These are phyloP conservation scores for Trametes meyenii DNA, from an alignment of 768 basidiomycete genomes.

Conservation along the genomic window DNA sequence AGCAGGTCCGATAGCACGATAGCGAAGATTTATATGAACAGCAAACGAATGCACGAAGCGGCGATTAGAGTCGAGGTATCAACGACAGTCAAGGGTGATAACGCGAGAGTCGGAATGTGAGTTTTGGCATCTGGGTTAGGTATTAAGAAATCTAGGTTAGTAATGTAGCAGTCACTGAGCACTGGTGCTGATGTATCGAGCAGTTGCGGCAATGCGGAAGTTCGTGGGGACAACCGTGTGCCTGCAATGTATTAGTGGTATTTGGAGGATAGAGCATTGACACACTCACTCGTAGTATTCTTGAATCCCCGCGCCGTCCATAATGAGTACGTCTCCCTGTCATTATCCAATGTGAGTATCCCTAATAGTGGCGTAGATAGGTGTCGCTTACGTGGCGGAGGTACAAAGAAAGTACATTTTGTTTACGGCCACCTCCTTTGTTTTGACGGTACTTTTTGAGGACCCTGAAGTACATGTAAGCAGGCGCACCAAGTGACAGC, in stretches of 20 bases:
- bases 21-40: background rate
- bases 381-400: constrained; percentile 63
- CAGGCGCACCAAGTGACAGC: constrained; percentile 74
- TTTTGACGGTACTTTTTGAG: constrained; percentile 39
- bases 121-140: too few species aligned
- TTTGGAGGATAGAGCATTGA: background rate
- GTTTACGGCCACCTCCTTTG: constrained; percentile 30
- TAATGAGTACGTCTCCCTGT: constrained; percentile 77
- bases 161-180: too few species aligned
- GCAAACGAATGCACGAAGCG: background rate
- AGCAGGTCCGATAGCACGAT: background rate
- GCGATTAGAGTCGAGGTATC: background rate
- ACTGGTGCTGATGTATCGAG: constrained; percentile 55
- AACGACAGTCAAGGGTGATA: background rate
- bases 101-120: too few species aligned
- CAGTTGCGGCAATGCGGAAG: constrained; percentile 81
- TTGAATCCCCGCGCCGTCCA: constrained; percentile 74
- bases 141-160: too few species aligned
- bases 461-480: constrained; percentile 78
- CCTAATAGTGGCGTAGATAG: background rate
- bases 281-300: constrained; percentile 66
- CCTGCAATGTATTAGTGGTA: constrained; percentile 39
- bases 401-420: constrained; percentile 54
- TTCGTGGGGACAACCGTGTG: constrained; percentile 76
- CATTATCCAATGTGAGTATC: background rate